These are phyloP conservation scores for Pisolithus microcarpus DNA, from an alignment of 768 basidiomycete genomes.

Conservation along the genomic window DNA sequence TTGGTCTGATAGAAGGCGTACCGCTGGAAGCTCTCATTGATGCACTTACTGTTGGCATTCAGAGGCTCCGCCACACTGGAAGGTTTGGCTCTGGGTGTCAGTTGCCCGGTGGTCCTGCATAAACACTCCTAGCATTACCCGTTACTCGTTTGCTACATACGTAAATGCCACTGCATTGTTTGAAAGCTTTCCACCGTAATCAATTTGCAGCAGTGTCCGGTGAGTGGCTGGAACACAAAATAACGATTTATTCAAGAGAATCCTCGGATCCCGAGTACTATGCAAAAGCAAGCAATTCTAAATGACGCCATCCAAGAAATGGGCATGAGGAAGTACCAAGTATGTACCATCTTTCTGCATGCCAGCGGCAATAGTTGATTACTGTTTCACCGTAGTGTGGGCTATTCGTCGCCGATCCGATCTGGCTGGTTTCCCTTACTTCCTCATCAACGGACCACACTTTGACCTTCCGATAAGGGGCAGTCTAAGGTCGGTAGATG, in stretches of 20 bases:
- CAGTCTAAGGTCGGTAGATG: constrained; percentile 44
- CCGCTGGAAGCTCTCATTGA: no score
- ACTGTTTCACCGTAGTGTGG: constrained; percentile 43
- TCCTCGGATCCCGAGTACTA: constrained; percentile 50
- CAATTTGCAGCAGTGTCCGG: no score
- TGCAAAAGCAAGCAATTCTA: constrained; percentile 46
- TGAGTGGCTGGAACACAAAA: constrained; percentile 11
- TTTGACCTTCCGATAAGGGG: constrained; percentile 35
- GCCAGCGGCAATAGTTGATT: not conserved
- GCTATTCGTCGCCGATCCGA: constrained; percentile 51
- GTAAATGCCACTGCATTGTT: no score
- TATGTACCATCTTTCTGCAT: constrained; percentile 13
- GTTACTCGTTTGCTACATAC: no score
- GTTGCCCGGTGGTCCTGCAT: no score
- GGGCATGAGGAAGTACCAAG: constrained; percentile 65
- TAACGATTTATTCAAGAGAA: constrained; percentile 16
- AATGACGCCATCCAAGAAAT: constrained; percentile 59
- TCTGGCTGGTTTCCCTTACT: constrained; percentile 59
- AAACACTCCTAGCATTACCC: no score
- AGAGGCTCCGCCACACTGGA: no score
- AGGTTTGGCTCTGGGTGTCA: no score
- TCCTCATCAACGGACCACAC: not conserved
- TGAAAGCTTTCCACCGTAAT: no score
- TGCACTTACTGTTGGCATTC: no score
- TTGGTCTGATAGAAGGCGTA: no score